These are phyloP conservation scores for Cercospora sp. DNA, from an alignment of 2,329 filamentous ascomycete species.

Conservation along the genomic window DNA sequence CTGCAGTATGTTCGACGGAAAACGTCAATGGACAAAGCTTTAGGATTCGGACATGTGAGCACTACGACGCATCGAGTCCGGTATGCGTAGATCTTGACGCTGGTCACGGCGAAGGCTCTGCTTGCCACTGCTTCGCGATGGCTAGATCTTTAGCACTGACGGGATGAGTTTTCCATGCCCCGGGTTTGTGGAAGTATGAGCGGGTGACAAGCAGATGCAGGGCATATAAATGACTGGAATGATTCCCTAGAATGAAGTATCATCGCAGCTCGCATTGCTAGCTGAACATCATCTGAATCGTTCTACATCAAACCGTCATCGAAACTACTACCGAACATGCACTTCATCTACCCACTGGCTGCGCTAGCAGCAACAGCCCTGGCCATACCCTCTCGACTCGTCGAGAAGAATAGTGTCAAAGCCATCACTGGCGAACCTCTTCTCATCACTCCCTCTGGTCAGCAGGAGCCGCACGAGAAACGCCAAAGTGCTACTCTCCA, in stretches of 20 bases:
- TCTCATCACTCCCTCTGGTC: slow-evolving; percentile 7
- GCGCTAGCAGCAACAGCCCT: slow-evolving; percentile 7
- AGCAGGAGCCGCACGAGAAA: slow-evolving; percentile 6
- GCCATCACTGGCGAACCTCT: slow-evolving; percentile 4
- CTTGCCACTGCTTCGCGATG: neutral
- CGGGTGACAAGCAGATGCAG: neutral
- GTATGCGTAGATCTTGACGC: slow-evolving; percentile 6
- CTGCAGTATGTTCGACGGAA: slow-evolving; percentile 3
- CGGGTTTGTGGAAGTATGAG: neutral
- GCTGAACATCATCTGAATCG: neutral
- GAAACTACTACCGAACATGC: slow-evolving; percentile 3
- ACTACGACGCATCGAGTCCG: slow-evolving; percentile 6
- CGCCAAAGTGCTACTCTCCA: slow-evolving; percentile 1
- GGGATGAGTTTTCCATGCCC: neutral
- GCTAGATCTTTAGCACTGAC: slow-evolving; percentile 9
- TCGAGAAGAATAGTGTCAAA: slow-evolving; percentile 10
- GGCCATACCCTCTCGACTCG: slow-evolving; percentile 5
- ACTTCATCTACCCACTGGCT: slow-evolving; percentile 10
- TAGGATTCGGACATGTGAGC: neutral
- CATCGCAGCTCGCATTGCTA: too few relatives aligned
- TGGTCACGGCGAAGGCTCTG: neutral
- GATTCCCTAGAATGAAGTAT: neutral
- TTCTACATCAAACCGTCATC: neutral
- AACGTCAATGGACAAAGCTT: slow-evolving; percentile 13
- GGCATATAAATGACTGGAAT: slow-evolving; percentile 1